These are phyloP conservation scores for Ichthyophthirius multifiliis DNA, from an alignment of 169 alveolate species.

Conservation along the genomic window DNA sequence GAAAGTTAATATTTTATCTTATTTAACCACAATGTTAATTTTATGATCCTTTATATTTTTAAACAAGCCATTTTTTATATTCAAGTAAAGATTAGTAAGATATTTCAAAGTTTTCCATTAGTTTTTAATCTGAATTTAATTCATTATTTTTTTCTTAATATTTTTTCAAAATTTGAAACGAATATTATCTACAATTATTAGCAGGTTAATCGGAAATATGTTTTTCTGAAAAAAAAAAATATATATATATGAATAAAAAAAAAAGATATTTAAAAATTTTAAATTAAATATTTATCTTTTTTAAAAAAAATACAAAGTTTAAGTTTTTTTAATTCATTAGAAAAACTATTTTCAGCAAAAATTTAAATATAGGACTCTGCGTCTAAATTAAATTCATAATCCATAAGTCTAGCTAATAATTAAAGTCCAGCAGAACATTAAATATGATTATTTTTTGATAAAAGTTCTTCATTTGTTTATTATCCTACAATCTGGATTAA, in stretches of 20 bases:
- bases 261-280: not conserved
- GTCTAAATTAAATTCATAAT: not conserved
- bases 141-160: not conserved
- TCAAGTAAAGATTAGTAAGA: not conserved
- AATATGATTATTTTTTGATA: not conserved
- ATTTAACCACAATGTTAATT: not conserved
- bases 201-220: not conserved
- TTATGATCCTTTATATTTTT: not conserved
- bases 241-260: too few species aligned
- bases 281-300: not conserved
- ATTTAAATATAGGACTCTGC: not conserved
- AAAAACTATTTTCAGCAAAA: not conserved
- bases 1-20: not conserved
- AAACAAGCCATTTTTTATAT: not conserved
- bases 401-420: not conserved
- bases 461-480: not conserved
- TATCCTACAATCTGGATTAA: not conserved
- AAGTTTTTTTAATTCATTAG: not conserved
- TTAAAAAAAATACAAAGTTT: not conserved
- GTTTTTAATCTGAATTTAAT: not conserved
- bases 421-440: slow-evolving; percentile 1
- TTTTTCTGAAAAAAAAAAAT: not conserved
- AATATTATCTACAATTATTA: not conserved
- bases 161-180: not conserved
- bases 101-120: not conserved